phyloP scores from a whole-genome alignment of 1,284 basidiomycete species.

The Polyporus tsugae region DNA sequence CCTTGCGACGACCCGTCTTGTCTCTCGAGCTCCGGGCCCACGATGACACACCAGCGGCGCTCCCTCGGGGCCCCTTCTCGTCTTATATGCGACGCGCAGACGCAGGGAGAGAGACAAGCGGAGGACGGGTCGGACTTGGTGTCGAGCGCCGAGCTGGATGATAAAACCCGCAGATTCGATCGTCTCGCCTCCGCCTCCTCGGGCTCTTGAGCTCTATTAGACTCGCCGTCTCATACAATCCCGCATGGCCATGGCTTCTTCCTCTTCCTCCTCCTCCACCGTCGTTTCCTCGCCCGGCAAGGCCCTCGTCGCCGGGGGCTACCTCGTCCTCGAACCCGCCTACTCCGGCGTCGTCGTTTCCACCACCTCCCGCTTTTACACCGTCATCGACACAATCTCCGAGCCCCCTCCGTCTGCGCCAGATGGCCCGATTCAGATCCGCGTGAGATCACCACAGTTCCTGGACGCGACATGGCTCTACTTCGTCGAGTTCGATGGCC shows the following conservation, averaged over 20 bases:
- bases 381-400: conserved; percentile 55
- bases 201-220: conserved; percentile 5
- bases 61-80: neutral
- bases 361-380: conserved; percentile 94
- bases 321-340: conserved; percentile 88
- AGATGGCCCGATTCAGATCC: conserved; percentile 53
- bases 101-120: neutral
- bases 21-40: neutral
- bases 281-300: conserved; percentile 95
- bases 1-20: neutral
- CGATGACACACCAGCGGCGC: conserved; percentile 7
- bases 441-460: conserved; percentile 94
- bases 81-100: neutral
- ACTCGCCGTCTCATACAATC: neutral
- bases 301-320: conserved; percentile 93
- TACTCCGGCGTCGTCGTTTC: conserved; percentile 90
- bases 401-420: conserved; percentile 30
- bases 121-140: neutral
- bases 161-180: conserved; percentile 10
- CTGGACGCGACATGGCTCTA: conserved; percentile 84
- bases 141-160: conserved; percentile 7
- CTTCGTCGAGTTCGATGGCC: conserved; percentile 51
- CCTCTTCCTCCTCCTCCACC: conserved; percentile 51
- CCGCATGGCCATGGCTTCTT: conserved; percentile 4
- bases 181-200: neutral